A percentile compares a stretch with the other conserved stretches of the same genome.
Evolutionary conservation across 768 basidiomycete species (phyloP).

Genomic region (Holtermanniella nyarrowii): DNA sequence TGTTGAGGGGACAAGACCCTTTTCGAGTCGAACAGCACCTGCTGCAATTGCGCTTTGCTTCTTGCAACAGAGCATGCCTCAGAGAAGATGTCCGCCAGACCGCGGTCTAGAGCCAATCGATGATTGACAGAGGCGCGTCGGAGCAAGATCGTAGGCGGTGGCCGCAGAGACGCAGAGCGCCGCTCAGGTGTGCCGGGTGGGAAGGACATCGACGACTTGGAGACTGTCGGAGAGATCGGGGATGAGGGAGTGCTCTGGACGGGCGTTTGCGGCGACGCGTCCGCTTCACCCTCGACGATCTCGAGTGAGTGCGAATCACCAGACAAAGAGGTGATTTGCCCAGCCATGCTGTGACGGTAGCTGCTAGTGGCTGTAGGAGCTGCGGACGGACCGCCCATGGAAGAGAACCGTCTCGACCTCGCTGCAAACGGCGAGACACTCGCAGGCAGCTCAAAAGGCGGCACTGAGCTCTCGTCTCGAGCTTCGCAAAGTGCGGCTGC

Average conservation of each 20-base stretch:
- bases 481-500: slow-evolving; percentile 50
- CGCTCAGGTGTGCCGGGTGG: slow-evolving; percentile 7
- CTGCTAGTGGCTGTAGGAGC: not conserved
- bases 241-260: not conserved
- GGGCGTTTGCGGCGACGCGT: not conserved
- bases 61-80: slow-evolving; percentile 60
- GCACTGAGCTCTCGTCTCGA: slow-evolving; percentile 50
- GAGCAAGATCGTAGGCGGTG: slow-evolving; percentile 20
- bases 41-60: slow-evolving; percentile 38
- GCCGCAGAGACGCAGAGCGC: slow-evolving; percentile 15
- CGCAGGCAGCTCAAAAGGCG: slow-evolving; percentile 38
- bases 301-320: slow-evolving; percentile 13
- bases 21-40: slow-evolving; percentile 25
- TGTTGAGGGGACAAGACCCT: not conserved
- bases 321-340: not conserved
- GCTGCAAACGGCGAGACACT: slow-evolving; percentile 30
- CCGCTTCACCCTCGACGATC: slow-evolving; percentile 5
- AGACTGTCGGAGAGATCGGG: not conserved
- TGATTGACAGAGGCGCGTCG: slow-evolving; percentile 24
- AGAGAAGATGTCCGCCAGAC: slow-evolving; percentile 70
- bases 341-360: not conserved
- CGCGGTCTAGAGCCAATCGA: slow-evolving; percentile 49
- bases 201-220: not conserved
- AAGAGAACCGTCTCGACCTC: slow-evolving; percentile 25
- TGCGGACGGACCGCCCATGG: not conserved